Evolutionary conservation across 331 rosid genomes (phyloP).

Genomic region (Malus hybrid): DNA sequence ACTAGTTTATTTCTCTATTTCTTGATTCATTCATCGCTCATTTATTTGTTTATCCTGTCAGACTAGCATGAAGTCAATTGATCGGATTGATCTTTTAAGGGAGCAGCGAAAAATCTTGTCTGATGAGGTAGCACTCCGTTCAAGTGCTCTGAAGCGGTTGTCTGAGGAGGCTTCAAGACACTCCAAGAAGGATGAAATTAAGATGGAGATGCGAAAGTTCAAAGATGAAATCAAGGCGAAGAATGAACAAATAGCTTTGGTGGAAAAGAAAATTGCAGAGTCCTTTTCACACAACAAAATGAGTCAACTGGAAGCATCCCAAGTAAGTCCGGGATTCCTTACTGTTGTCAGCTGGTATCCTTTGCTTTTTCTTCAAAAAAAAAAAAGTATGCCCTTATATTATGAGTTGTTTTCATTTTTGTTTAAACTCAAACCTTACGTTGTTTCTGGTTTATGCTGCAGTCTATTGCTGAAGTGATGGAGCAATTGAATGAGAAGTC

Average conservation of each 20-base stretch:
- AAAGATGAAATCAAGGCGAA: constrained; percentile 70
- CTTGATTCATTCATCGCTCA: constrained; percentile 3
- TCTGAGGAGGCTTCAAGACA: constrained; percentile 65
- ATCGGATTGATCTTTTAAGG: constrained; percentile 80
- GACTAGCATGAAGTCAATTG: constrained; percentile 74
- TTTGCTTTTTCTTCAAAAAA: background rate
- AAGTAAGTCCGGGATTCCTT: constrained; percentile 36
- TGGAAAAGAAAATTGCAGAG: constrained; percentile 71
- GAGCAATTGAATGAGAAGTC: constrained; percentile 82
- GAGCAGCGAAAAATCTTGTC: constrained; percentile 86
- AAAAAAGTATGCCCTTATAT: background rate
- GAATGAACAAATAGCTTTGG: constrained; percentile 70
- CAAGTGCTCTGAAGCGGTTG: constrained; percentile 84
- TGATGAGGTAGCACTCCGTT: constrained; percentile 94
- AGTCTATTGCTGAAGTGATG: constrained; percentile 73
- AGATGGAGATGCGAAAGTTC: constrained; percentile 66
- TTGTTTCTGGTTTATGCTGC: constrained; percentile 34
- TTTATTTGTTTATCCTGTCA: constrained; percentile 21
- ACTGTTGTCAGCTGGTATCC: constrained; percentile 1
- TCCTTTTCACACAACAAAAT: constrained; percentile 42
- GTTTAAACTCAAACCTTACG: constrained; percentile 9
- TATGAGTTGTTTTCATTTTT: constrained; percentile 1
- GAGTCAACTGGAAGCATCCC: constrained; percentile 58
- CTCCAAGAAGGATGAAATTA: constrained; percentile 63
- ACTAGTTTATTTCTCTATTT: background rate